A percentile compares a stretch with the other conserved stretches of the same genome.
phyloP scores from a whole-genome alignment of 305 asterid species.

The Ajuga reptans region DNA sequence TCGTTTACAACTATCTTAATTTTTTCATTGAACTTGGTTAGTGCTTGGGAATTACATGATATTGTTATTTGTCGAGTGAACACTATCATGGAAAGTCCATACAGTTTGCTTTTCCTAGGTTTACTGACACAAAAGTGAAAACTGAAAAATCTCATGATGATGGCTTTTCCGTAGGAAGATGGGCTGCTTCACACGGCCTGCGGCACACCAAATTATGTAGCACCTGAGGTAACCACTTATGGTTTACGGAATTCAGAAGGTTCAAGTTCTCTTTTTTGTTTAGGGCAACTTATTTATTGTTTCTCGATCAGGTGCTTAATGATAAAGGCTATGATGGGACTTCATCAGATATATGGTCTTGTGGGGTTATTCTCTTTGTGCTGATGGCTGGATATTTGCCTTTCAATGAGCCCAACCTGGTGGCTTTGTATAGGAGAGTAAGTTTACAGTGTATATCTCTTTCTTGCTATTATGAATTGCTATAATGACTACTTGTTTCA shows the following conservation, averaged over 20 bases:
- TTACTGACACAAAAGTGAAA: background rate
- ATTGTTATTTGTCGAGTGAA: background rate
- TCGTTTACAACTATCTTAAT: background rate
- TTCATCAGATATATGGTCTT: constrained; percentile 78
- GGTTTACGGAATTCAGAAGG: constrained; percentile 15
- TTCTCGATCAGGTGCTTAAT: constrained; percentile 45
- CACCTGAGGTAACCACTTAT: constrained; percentile 62
- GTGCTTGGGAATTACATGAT: background rate
- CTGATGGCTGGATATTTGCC: constrained; percentile 78
- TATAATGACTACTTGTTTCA: constrained; percentile 12
- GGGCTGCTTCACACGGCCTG: constrained; percentile 86
- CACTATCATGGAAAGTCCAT: background rate
- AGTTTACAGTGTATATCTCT: constrained; percentile 20
- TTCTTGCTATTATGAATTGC: constrained; percentile 4
- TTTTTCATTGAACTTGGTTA: background rate
- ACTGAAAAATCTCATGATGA: constrained; percentile 5
- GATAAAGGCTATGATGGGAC: constrained; percentile 79
- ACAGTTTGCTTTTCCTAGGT: background rate
- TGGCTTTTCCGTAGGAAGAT: constrained; percentile 43
- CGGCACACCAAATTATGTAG: constrained; percentile 86
- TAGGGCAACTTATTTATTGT: constrained; percentile 21
- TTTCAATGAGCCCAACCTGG: constrained; percentile 60
- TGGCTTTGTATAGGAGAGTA: constrained; percentile 53
- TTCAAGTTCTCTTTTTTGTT: constrained; percentile 15
- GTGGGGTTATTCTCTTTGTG: constrained; percentile 81